These are phyloP conservation scores for Alisma plantagoaquatica DNA, from an alignment of 106 monocot genomes.

Conservation along the genomic window DNA sequence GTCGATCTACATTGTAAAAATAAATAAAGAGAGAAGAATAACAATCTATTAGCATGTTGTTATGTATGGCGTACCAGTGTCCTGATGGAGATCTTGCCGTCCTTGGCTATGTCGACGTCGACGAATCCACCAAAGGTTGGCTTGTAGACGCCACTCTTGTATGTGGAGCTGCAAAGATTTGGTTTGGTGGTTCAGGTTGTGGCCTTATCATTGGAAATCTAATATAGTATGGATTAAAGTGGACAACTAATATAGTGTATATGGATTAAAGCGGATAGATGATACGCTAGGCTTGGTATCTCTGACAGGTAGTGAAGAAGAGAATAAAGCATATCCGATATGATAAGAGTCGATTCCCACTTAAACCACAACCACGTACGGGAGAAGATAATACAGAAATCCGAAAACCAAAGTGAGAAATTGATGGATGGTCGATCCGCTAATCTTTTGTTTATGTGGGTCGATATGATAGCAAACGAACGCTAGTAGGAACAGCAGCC, in stretches of 20 bases:
- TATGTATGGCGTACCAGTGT: constrained; percentile 17
- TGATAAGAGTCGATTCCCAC: too few relatives aligned
- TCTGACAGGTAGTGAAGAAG: too few relatives aligned
- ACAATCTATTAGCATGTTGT: not conserved
- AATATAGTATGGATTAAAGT: too few relatives aligned
- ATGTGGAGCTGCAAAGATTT: constrained; percentile 17
- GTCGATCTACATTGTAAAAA: constrained; percentile 17
- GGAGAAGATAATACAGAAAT: too few relatives aligned
- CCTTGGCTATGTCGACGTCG: constrained; percentile 23
- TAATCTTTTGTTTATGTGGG: not conserved
- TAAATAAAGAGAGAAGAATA: not conserved
- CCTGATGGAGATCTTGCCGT: constrained; percentile 23
- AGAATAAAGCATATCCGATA: too few relatives aligned
- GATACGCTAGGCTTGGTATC: too few relatives aligned
- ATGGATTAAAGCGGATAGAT: too few relatives aligned
- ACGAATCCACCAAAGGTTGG: constrained; percentile 29
- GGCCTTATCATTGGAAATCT: too few relatives aligned
- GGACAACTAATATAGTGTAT: too few relatives aligned
- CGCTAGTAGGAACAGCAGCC: not conserved
- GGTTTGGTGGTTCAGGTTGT: too few relatives aligned
- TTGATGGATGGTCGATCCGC: constrained; percentile 4
- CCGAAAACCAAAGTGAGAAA: too few relatives aligned
- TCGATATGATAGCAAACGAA: not conserved
- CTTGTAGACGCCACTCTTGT: constrained; percentile 9
- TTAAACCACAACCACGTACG: too few relatives aligned